These are phyloP conservation scores for Spergularia marina DNA, from an alignment of 148 eudicot species.

Conservation along the genomic window DNA sequence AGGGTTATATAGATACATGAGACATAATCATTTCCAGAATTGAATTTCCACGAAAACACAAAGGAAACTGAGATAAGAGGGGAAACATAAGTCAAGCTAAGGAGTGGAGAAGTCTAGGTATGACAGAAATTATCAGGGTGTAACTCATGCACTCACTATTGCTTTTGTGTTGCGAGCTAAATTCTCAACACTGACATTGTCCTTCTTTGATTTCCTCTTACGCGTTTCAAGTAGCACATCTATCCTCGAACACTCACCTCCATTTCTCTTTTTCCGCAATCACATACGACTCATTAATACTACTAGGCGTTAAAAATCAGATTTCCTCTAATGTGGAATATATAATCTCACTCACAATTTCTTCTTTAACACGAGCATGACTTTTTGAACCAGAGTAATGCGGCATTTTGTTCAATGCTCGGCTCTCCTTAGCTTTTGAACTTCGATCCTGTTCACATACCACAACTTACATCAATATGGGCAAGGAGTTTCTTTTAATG, in stretches of 20 bases:
- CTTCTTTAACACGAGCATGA: too few relatives aligned
- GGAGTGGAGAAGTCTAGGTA: too few relatives aligned
- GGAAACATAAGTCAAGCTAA: too few relatives aligned
- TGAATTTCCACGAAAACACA: too few relatives aligned
- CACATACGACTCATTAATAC: not conserved
- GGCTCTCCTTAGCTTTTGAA: not conserved
- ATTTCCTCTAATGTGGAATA: not conserved
- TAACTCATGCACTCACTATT: not conserved
- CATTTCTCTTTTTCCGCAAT: not conserved
- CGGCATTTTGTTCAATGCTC: too few relatives aligned
- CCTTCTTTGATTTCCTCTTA: conserved; percentile 11
- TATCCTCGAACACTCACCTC: not conserved
- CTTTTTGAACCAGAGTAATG: too few relatives aligned
- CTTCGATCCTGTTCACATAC: not conserved
- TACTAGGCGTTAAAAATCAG: too few relatives aligned
- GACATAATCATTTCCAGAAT: too few relatives aligned
- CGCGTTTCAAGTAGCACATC: conserved; percentile 13
- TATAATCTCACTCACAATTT: not conserved
- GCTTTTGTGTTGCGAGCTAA: conserved; percentile 8
- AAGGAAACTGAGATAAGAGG: too few relatives aligned
- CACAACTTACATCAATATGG: not conserved
- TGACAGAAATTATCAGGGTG: too few relatives aligned
- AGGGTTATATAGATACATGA: too few relatives aligned
- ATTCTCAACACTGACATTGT: not conserved
- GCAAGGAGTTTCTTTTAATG: too few relatives aligned